These are phyloP conservation scores for Wickerhamiella galacta DNA, from an alignment of 805 yeast species.

Conservation along the genomic window DNA sequence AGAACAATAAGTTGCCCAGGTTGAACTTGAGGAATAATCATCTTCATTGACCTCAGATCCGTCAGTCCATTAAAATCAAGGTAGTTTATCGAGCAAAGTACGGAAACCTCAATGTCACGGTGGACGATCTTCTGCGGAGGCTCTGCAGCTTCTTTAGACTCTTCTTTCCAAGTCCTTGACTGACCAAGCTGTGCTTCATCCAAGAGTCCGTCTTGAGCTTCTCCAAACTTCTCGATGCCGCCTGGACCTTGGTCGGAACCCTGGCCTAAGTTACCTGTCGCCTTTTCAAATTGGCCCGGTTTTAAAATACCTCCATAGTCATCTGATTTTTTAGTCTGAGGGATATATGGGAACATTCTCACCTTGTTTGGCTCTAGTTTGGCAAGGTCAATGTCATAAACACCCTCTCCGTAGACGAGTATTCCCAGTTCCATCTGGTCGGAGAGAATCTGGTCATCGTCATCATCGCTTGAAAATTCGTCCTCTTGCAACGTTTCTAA, in stretches of 20 bases:
- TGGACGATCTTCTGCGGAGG: slow-evolving; percentile 29
- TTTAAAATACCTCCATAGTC: slow-evolving; percentile 78
- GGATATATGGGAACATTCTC: slow-evolving; percentile 63
- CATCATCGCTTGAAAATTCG: slow-evolving; percentile 19
- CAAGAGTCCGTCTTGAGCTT: not conserved
- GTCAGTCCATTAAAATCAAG: slow-evolving; percentile 74
- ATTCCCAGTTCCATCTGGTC: slow-evolving; percentile 17
- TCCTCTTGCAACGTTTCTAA: slow-evolving; percentile 22
- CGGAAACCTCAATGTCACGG: slow-evolving; percentile 24
- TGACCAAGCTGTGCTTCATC: no score
- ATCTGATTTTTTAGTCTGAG: slow-evolving; percentile 45
- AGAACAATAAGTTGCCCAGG: slow-evolving; percentile 55
- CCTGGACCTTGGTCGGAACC: not conserved
- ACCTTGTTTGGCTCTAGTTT: slow-evolving; percentile 26
- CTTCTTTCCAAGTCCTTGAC: no score
- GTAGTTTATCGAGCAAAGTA: slow-evolving; percentile 56
- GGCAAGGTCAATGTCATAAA: slow-evolving; percentile 41
- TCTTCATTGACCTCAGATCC: slow-evolving; percentile 63
- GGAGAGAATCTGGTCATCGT: slow-evolving; percentile 11
- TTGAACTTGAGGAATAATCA: slow-evolving; percentile 61
- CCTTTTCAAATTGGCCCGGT: slow-evolving; percentile 23
- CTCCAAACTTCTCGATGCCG: not conserved
- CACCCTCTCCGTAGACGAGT: slow-evolving; percentile 17
- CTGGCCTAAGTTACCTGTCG: not conserved
- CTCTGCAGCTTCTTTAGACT: no score